A percentile compares a stretch with the other conserved stretches of the same genome.
Evolutionary conservation across 495 filamentous ascomycete species (phyloP).

Genomic region (Neurospora sp.): DNA sequence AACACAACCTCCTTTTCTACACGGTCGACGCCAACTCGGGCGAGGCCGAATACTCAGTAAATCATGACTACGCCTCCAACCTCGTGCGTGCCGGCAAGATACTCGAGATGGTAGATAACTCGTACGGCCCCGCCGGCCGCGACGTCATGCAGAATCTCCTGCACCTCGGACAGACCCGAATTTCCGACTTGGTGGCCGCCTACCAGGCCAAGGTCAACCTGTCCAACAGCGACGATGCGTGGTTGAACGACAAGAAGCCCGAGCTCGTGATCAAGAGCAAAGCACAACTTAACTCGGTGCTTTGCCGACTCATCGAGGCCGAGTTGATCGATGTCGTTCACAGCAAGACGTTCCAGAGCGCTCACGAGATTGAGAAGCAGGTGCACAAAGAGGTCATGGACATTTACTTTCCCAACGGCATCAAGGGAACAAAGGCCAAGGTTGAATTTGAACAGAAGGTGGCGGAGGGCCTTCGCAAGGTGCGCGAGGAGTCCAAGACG

Average conservation of each 20-base stretch:
- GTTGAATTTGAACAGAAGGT: constrained; percentile 43
- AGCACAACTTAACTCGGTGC: constrained; percentile 26
- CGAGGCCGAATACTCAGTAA: constrained; percentile 69
- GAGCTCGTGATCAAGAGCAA: constrained; percentile 19
- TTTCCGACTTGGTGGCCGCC: constrained; percentile 54
- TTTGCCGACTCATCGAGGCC: constrained; percentile 33
- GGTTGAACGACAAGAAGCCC: constrained; percentile 8
- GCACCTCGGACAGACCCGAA: constrained; percentile 63
- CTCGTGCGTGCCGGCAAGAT: constrained; percentile 74
- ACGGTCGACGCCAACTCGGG: constrained; percentile 52
- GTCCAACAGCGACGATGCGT: constrained; percentile 11
- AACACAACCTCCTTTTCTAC: constrained; percentile 78
- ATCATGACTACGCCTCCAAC: constrained; percentile 63
- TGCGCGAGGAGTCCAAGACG: constrained; percentile 32
- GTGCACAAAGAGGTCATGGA: constrained; percentile 34
- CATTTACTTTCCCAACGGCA: constrained; percentile 26
- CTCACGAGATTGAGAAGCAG: constrained; percentile 25
- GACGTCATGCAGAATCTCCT: constrained; percentile 65
- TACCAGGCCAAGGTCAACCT: constrained; percentile 26
- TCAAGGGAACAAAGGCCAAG: constrained; percentile 46
- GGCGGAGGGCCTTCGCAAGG: constrained; percentile 42
- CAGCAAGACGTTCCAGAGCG: constrained; percentile 27
- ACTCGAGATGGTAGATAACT: constrained; percentile 58
- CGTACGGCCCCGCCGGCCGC: constrained; percentile 59
- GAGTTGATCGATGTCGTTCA: constrained; percentile 36